These are phyloP conservation scores for Scytalidium sp. DNA, from an alignment of 2,329 filamentous ascomycete genomes.

Conservation along the genomic window DNA sequence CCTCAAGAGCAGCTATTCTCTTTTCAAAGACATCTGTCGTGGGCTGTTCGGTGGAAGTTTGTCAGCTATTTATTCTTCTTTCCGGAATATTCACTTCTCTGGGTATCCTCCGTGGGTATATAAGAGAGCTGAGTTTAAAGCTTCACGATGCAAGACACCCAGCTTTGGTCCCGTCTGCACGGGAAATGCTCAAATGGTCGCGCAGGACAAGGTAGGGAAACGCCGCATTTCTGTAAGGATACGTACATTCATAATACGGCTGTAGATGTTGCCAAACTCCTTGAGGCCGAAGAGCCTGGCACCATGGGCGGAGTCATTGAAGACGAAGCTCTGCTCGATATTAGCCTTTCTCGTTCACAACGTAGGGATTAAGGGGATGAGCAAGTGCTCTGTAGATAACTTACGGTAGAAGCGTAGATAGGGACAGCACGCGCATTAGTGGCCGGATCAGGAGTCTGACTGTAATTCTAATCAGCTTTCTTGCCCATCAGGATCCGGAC, in stretches of 20 bases:
- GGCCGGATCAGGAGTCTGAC: constrained; percentile 73
- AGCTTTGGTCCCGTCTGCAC: too few relatives aligned
- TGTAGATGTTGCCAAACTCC: constrained; percentile 97
- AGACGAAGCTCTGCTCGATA: constrained; percentile 69
- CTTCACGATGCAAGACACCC: too few relatives aligned
- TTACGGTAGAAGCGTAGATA: constrained; percentile 87
- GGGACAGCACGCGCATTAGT: constrained; percentile 91
- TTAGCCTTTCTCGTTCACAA: constrained; percentile 8
- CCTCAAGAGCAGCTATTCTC: constrained; percentile 91
- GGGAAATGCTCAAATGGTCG: too few relatives aligned
- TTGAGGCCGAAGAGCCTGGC: constrained; percentile 95
- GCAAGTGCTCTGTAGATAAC: constrained; percentile 12
- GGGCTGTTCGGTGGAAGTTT: constrained; percentile 49
- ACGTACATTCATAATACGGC: constrained; percentile 83
- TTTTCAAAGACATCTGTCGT: constrained; percentile 97
- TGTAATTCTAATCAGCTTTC: constrained; percentile 33
- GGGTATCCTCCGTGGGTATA: too few relatives aligned
- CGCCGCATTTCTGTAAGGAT: too few relatives aligned
- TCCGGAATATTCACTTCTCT: background rate
- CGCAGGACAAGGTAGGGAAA: too few relatives aligned
- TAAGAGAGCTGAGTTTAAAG: too few relatives aligned
- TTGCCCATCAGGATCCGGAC: background rate
- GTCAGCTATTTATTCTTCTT: background rate
- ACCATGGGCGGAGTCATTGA: constrained; percentile 95
- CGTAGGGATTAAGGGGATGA: background rate